Conservation (phyloP, 306 rosid genomes). For the Myrica gale region DNA sequence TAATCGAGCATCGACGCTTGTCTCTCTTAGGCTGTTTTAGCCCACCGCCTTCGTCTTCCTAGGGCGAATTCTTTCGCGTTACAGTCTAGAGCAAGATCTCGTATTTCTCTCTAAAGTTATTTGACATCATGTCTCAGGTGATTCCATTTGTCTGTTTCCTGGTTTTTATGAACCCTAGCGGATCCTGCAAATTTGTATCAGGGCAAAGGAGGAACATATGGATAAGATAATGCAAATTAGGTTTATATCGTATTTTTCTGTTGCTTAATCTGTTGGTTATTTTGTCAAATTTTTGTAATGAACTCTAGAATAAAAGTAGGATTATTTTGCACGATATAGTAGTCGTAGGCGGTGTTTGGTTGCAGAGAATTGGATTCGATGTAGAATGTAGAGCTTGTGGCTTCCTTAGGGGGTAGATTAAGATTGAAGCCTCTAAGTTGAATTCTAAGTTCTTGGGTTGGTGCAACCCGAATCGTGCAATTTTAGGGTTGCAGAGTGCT, state of each 20-base stretch:
- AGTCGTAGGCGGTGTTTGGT: not conserved
- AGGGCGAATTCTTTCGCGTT: slow-evolving; percentile 5
- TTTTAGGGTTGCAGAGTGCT: slow-evolving; percentile 17
- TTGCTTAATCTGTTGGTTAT: not conserved
- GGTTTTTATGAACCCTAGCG: slow-evolving; percentile 20
- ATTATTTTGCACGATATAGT: not conserved
- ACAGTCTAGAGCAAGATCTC: slow-evolving; percentile 8
- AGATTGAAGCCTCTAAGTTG: not conserved
- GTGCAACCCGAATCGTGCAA: not conserved
- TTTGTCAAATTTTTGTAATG: not conserved
- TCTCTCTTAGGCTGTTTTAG: no score
- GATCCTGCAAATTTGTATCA: not conserved
- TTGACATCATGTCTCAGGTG: slow-evolving; percentile 57
- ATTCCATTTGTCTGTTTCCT: not conserved
- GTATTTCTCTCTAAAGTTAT: slow-evolving; percentile 1
- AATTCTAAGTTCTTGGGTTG: not conserved
- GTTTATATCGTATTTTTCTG: not conserved
- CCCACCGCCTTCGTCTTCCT: not conserved
- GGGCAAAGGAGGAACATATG: not conserved
- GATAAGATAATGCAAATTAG: not conserved
- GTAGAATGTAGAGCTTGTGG: not conserved
- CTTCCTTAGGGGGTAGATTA: not conserved
- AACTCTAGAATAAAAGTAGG: not conserved
- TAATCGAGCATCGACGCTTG: not conserved
- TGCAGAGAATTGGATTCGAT: not conserved